Evolutionary conservation across 2,329 filamentous ascomycete species (phyloP), one percentile per base, ranked within the genome.

Genomic region (Aspergillus aculeatinus): DNA sequence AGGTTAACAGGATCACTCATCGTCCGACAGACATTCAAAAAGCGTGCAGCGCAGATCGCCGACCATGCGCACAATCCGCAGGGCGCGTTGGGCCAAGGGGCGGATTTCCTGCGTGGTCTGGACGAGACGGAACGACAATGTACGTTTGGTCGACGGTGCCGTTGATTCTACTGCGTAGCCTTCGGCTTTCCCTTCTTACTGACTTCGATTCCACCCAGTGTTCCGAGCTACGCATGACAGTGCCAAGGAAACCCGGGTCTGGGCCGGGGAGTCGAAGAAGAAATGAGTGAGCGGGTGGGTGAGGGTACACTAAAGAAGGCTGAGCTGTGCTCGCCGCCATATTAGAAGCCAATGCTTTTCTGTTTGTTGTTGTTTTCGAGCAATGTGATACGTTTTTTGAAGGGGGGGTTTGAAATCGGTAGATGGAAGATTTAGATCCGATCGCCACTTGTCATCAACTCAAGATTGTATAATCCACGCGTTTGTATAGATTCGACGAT

Each of bases 61-160:
- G 86, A 98, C 72, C 91, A 96, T 73, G 94, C 93, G 2, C 87
- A 93, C 67, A 96, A 96, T 76, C 89, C 89, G 3, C 87, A 89
- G 10, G 88, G 89, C 14, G 88, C 88, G 11, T 77, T 85, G 47
- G 83, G 84, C 3, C 85, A 86, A 52, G 80, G 87, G 2, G 87
- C 88, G 59, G 93, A 97, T 67, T 98, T 98, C 68, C 80, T 97
- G 68, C 83, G 90, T 31, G 92, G 93, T 0, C 76, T 99, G 58
- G 95, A 98, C 70, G 93, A 98, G 79, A 92, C 87, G 76, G 95
- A 99, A 80, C 84, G 93, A 67, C 84, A 83, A 61, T 70, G 85
- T 87, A 71, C 71, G 68, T 65, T 57, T 72, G 68, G 68, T 65
- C 55, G 16, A 11, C 47, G 3, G 49, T 58, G 21, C 33, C 16